Conservation (phyloP, 2,329 filamentous ascomycete genomes). For the Tolypocladium cylindrosporum region DNA sequence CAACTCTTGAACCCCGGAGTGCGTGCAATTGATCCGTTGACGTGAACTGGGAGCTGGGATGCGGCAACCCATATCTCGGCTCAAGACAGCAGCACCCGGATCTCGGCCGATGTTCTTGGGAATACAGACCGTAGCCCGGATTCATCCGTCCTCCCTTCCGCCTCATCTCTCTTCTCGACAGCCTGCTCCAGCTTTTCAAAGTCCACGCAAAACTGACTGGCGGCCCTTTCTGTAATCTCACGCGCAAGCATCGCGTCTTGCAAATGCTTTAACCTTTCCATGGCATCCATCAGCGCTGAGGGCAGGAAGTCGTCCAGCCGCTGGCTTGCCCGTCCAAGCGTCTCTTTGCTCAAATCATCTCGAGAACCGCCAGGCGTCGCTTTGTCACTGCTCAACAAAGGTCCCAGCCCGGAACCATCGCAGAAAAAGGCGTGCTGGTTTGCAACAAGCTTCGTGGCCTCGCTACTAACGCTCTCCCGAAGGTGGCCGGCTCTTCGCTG, state of each 20-base stretch:
- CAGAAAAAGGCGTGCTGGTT: slow-evolving; percentile 67
- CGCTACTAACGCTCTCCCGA: slow-evolving; percentile 42
- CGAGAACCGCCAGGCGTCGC: slow-evolving; percentile 12
- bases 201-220: slow-evolving; percentile 72
- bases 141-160: slow-evolving; percentile 12
- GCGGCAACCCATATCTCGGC: neutral
- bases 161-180: slow-evolving; percentile 32
- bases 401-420: slow-evolving; percentile 60
- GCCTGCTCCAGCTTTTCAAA: slow-evolving; percentile 56
- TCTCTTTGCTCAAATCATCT: slow-evolving; percentile 36
- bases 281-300: slow-evolving; percentile 84
- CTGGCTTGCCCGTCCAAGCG: slow-evolving; percentile 59
- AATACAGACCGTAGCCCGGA: slow-evolving; percentile 29
- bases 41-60: neutral
- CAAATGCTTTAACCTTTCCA: slow-evolving; percentile 67
- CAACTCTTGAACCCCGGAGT: neutral
- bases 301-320: slow-evolving; percentile 83
- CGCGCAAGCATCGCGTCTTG: slow-evolving; percentile 63
- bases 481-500: slow-evolving; percentile 44
- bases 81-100: slow-evolving; percentile 44
- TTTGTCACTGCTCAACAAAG: slow-evolving; percentile 50
- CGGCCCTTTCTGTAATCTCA: slow-evolving; percentile 71
- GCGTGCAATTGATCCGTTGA: neutral
- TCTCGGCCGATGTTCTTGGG: slow-evolving; percentile 50
- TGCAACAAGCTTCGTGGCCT: slow-evolving; percentile 48